Base-by-base conservation (phyloP, 768 basidiomycete genomes). In the Leccinellum rugosiceps region DNA sequence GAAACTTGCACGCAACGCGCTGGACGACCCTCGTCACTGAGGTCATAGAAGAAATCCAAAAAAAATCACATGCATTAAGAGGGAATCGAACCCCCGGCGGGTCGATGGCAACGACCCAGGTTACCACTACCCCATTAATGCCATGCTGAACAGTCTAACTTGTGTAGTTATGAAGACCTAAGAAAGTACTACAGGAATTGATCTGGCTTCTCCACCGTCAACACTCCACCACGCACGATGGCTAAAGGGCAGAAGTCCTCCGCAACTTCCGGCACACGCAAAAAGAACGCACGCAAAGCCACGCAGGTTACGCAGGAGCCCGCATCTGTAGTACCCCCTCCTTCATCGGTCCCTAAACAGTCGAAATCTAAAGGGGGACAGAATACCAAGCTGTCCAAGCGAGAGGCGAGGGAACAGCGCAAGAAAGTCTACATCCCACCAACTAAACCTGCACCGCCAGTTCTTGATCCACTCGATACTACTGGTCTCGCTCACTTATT, bases 31-130 rank as follows among this genome's bases (percentile, higher is more conserved):
- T 31, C n/a, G n/a, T n/a, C n/a, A n/a, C n/a, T n/a, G n/a, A n/a
- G 30, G 30, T 38, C 38, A 38, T 38, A 14, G n/a, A 19, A 19
- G 19, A 19, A 45, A 60, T 25, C 41, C 25, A 19, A 14, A 53
- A 30, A 1, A 55, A 43, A 43, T 9, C 15, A 38, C 35, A 13
- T 86, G 86, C 86, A 87, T 87, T 85, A 87, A 87, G 85, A 60
- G 86, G 85, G 86, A 87, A 88, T 88, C 84, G 85, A 88, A 88
- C 86, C 85, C 86, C 85, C 86, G 86, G 86, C 86, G 86, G 86
- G 84, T 87, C 86, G 85, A 83, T 81, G 80, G 80, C 80, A 82
- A 82, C 80, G 78, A 82, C 80, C 81, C 79, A 81, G 80, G 80
- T 82, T 80, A 82, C 78, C 80, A 81, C 80, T 81, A 82, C 81